phyloP scores from a whole-genome alignment of 768 basidiomycete species.

The Mycena floridula region DNA sequence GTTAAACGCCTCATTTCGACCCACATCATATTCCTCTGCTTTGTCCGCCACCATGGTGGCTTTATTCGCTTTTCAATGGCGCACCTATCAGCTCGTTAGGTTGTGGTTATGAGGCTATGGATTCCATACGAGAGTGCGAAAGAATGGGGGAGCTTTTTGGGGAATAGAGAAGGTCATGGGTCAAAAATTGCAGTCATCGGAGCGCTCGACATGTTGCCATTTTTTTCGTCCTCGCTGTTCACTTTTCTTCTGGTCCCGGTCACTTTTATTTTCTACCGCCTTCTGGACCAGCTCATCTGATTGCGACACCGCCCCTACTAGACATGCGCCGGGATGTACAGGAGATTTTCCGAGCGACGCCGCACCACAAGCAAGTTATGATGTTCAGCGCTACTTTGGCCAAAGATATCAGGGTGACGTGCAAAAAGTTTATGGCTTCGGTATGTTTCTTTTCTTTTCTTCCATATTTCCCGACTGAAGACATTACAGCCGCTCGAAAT shows the following conservation, averaged over 20 bases:
- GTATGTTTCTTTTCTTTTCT: slow-evolving; percentile 41
- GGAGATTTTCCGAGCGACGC: slow-evolving; percentile 98
- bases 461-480: neutral
- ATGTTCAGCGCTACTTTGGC: slow-evolving; percentile 99
- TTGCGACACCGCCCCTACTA: slow-evolving; percentile 69
- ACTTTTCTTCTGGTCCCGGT: slow-evolving; percentile 5
- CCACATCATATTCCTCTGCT: slow-evolving; percentile 46
- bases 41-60: slow-evolving; percentile 41
- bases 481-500: slow-evolving; percentile 86
- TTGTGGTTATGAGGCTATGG: neutral
- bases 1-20: slow-evolving; percentile 80
- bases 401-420: slow-evolving; percentile 94
- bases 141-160: slow-evolving; percentile 31
- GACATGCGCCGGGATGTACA: slow-evolving; percentile 99
- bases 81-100: neutral
- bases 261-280: slow-evolving; percentile 25
- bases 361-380: slow-evolving; percentile 99
- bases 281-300: slow-evolving; percentile 54
- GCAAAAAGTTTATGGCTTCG: slow-evolving; percentile 99
- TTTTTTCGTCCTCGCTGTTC: slow-evolving; percentile 14
- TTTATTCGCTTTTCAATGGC: slow-evolving; percentile 25
- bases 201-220: slow-evolving; percentile 4
- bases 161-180: too few species aligned
- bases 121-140: slow-evolving; percentile 30
- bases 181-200: too few species aligned